These are phyloP conservation scores for Pleurotus eryngii DNA, from an alignment of 768 basidiomycete genomes.

Conservation along the genomic window DNA sequence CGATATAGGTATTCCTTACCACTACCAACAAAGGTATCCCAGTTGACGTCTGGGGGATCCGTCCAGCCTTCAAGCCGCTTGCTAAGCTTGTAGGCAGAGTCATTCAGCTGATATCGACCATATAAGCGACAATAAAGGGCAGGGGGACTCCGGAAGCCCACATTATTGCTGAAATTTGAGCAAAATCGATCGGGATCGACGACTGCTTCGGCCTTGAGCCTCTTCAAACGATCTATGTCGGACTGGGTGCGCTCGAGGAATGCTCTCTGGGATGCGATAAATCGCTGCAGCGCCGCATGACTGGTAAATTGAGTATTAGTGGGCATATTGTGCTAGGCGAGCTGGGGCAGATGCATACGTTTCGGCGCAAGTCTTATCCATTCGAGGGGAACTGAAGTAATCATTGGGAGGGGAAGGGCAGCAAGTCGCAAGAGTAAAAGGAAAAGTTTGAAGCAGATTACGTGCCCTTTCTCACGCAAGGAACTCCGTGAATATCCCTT, in stretches of 20 bases:
- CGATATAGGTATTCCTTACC: slow-evolving; percentile 36
- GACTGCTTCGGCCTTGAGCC: slow-evolving; percentile 37
- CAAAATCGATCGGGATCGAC: slow-evolving; percentile 30
- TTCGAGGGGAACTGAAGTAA: slow-evolving; percentile 9
- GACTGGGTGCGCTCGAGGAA: slow-evolving; percentile 57
- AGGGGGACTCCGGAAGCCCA: slow-evolving; percentile 15
- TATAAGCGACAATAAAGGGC: slow-evolving; percentile 4
- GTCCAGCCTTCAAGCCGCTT: slow-evolving; percentile 42
- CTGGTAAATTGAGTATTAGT: slow-evolving; percentile 25
- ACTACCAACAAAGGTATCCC: slow-evolving; percentile 53
- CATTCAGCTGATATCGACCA: slow-evolving; percentile 19
- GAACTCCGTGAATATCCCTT: neutral
- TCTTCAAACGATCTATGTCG: slow-evolving; percentile 57
- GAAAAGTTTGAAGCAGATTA: slow-evolving; percentile 7
- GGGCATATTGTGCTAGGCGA: neutral
- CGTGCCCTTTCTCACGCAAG: slow-evolving; percentile 5
- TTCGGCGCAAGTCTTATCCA: slow-evolving; percentile 36
- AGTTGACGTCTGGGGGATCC: slow-evolving; percentile 51
- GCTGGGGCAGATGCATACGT: slow-evolving; percentile 28
- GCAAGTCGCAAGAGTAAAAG: neutral
- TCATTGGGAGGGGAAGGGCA: neutral
- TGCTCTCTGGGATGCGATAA: slow-evolving; percentile 57
- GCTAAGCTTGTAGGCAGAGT: slow-evolving; percentile 34
- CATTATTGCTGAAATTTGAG: slow-evolving; percentile 30
- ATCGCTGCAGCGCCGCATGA: slow-evolving; percentile 63